Conservation (phyloP, 306 rosid species). For the Rosa rugosa region DNA sequence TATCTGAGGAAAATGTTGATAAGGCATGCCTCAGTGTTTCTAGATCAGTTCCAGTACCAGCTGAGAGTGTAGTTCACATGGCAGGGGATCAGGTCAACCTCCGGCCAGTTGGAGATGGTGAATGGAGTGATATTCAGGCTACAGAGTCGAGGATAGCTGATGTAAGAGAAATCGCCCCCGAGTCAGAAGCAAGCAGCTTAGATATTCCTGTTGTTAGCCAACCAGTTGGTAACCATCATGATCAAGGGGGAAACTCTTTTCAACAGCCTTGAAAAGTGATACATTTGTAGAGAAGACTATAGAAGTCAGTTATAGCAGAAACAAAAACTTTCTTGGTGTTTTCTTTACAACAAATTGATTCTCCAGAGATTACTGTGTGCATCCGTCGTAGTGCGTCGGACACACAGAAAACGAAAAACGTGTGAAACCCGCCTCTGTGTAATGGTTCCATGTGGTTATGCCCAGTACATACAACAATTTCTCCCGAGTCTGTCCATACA, state of each 20-base stretch:
- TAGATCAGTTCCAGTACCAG: conserved; percentile 60
- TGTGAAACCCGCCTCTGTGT: not conserved
- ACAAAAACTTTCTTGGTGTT: conserved; percentile 37
- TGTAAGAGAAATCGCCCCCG: conserved; percentile 80
- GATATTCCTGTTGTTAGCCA: conserved; percentile 91
- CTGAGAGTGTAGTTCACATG: conserved; percentile 78
- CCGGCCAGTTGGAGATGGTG: conserved; percentile 64
- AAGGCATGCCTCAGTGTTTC: conserved; percentile 93
- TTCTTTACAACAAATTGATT: conserved; percentile 19
- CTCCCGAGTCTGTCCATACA: not conserved
- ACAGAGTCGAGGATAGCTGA: conserved; percentile 89
- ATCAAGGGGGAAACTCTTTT: conserved; percentile 62
- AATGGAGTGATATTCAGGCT: conserved; percentile 96
- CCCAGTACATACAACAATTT: conserved; percentile 7
- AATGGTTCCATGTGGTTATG: conserved; percentile 2
- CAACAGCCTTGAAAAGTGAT: conserved; percentile 58
- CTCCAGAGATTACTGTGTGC: not conserved
- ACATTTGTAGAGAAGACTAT: conserved; percentile 24
- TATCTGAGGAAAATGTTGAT: conserved; percentile 82
- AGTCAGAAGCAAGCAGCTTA: conserved; percentile 79
- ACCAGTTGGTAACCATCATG: conserved; percentile 59
- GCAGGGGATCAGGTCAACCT: conserved; percentile 60
- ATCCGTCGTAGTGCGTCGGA: not conserved
- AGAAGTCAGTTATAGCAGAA: conserved; percentile 40
- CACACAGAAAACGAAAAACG: not conserved